Evolutionary conservation across 2,329 filamentous ascomycete species (phyloP).

Genomic region (Aspergillus proliferans): DNA sequence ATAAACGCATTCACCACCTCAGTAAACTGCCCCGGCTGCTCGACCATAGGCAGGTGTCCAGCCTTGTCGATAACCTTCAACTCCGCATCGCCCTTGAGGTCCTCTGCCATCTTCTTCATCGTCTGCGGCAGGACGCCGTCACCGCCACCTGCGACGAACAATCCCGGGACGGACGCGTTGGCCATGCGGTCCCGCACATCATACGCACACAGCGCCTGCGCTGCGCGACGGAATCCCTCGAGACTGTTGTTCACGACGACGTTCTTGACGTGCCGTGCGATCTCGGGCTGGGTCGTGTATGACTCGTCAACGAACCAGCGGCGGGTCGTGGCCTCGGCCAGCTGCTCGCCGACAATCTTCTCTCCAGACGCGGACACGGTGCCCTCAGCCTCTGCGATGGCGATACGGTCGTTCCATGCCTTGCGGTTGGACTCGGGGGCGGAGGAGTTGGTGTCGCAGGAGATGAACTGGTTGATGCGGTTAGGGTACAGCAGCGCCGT

Average conservation of each 20-base stretch:
- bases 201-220: slow-evolving; percentile 55
- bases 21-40: slow-evolving; percentile 64
- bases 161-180: slow-evolving; percentile 35
- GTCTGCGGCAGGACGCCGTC: slow-evolving; percentile 72
- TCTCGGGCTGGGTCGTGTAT: slow-evolving; percentile 51
- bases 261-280: slow-evolving; percentile 54
- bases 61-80: slow-evolving; percentile 62
- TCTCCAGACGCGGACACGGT: slow-evolving; percentile 36
- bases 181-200: slow-evolving; percentile 44
- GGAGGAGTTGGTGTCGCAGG: slow-evolving; percentile 72
- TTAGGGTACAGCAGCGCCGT: slow-evolving; percentile 61
- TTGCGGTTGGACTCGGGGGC: slow-evolving; percentile 67
- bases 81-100: slow-evolving; percentile 52
- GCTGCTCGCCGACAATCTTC: slow-evolving; percentile 53
- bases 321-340: slow-evolving; percentile 65
- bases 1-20: slow-evolving; percentile 56
- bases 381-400: slow-evolving; percentile 55
- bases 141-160: slow-evolving; percentile 65
- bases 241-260: slow-evolving; percentile 67
- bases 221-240: slow-evolving; percentile 71
- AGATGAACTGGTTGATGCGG: slow-evolving; percentile 57
- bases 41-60: slow-evolving; percentile 80
- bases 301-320: slow-evolving; percentile 64
- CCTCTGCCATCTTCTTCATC: slow-evolving; percentile 66
- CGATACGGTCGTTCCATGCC: slow-evolving; percentile 73